phyloP scores from a whole-genome alignment of 768 basidiomycete genomes.

The Royoungia palumana region DNA sequence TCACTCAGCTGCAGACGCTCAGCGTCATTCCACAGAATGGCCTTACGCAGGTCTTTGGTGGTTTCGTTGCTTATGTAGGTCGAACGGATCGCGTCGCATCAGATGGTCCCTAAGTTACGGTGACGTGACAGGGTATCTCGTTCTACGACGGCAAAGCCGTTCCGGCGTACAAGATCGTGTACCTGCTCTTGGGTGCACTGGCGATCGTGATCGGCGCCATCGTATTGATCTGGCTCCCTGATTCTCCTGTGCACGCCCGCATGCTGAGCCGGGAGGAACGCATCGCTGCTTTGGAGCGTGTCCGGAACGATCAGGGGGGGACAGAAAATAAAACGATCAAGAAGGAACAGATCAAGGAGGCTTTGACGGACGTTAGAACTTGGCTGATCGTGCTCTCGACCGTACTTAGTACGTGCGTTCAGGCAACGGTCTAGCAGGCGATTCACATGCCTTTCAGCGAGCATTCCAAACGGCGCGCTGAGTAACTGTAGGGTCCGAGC shows the following conservation, averaged over 20 bases:
- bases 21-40: conserved; percentile 44
- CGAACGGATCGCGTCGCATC: background rate
- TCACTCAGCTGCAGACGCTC: background rate
- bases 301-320: conserved; percentile 64
- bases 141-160: conserved; percentile 46
- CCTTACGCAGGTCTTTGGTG: conserved; percentile 57
- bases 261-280: conserved; percentile 58
- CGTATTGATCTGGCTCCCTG: conserved; percentile 60
- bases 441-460: conserved; percentile 38
- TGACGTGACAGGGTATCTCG: conserved; percentile 46
- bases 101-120: background rate
- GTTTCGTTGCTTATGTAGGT: conserved; percentile 59
- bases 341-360: conserved; percentile 55
- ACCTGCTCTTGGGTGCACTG: conserved; percentile 55
- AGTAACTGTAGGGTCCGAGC: conserved; percentile 51
- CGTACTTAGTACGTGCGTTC: conserved; percentile 45
- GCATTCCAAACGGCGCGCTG: conserved; percentile 61
- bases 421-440: background rate
- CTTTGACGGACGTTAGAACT: conserved; percentile 53
- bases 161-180: conserved; percentile 61
- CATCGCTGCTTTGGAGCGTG: conserved; percentile 60
- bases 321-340: conserved; percentile 60
- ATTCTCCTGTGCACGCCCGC: conserved; percentile 59
- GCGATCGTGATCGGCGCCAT: conserved; percentile 56
- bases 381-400: conserved; percentile 63